Evolutionary conservation across 169 alveolate genomes (phyloP), one percentile per base, ranked within the genome.

Genomic region (Cryptosporidium meleagridis): DNA sequence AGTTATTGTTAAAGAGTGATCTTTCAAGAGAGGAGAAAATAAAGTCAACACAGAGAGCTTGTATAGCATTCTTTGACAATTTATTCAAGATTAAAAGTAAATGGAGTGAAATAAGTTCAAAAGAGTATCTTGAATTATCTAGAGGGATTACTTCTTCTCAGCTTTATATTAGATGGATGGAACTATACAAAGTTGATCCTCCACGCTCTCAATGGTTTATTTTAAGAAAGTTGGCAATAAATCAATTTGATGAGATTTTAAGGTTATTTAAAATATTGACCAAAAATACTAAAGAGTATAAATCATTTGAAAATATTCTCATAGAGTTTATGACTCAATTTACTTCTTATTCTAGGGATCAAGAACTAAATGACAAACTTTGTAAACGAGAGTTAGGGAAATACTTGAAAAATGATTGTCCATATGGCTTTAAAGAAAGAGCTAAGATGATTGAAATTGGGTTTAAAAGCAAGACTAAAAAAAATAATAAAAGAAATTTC

Each of bases 121-220:
- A 26, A 29, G 89, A 80, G 6, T 59, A 80, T 33, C 31, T 62
- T 29, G 33, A 18, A 14, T 41, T 65, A 45, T 73, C 53, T 23
- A 59, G 59, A 26, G 29, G 44, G 8, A 48, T 80, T 16, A 16
- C 62, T 8, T 44, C 48, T 48, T 62, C 89, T 33, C 48, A 37
- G 45, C 52, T 80, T 41, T 80, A 62, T 41, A 8, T 62, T 9
- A 62, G 31, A 14, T 80, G 89, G 89, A 59, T 33, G 44, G 89
- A 59, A 35, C 26, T 80, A 10, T 80, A 31, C 23, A 80, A 80
- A 31, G 52, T 80, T 39, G 89, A 80, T 45, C 89, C 89, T n/a
- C 62, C 89, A 18, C 59, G 75, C 3, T 80, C 89, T 33, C 89
- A 80, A 23, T 80, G 89, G 89, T 39, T 61, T 14, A 62, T 80